Base-by-base conservation (phyloP, 306 rosid species). In the Senna tora region DNA sequence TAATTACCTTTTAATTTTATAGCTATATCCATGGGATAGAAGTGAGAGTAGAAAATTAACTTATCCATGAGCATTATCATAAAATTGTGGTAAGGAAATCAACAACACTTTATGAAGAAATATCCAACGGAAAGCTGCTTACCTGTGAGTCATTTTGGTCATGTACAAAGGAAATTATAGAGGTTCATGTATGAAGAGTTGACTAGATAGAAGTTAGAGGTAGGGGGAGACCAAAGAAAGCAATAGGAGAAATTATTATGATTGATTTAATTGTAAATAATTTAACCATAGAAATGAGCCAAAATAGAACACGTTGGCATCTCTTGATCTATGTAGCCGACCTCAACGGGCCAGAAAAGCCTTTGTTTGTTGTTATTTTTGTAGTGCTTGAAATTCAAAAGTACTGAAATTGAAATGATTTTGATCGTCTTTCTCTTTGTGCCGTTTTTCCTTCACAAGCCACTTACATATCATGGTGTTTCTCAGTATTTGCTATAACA, bases 401-500 rank as follows among this genome's bases (percentile, higher is more conserved):
- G 38, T 5, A 43, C 28, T 33, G 14, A 32, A 42, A 55, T 43
- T 33, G 14, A 32, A 42, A 55, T 16, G 59, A 52, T 8, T 41
- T 21, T 38, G 52, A 39, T 39, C 25, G 16, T 10, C 16, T 71
- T 45, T 14, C 34, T 15, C 30, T 28, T 50, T 16, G 7, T 4
- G 0, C 19, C 7, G 6, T 50, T 67, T 32, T 16, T 38, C 19
- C 51, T 67, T n/a, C 2, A 9, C 32, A 6, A 71, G 33, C 15
- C 3, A 16, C 56, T 58, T 47, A 6, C 58, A 3, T 17, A 43
- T 30, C 13, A 6, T 14, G 56, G 38, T 28, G 46, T 13, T 72
- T 72, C 41, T 51, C 12, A 39, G 60, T 22, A 41, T 56, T 69
- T 62, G 12, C 41, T 30, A 46, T 46, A 41, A n/a, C n/a, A n/a